Evolutionary conservation across 768 basidiomycete species (phyloP).

Genomic region (Lactarius indigo): DNA sequence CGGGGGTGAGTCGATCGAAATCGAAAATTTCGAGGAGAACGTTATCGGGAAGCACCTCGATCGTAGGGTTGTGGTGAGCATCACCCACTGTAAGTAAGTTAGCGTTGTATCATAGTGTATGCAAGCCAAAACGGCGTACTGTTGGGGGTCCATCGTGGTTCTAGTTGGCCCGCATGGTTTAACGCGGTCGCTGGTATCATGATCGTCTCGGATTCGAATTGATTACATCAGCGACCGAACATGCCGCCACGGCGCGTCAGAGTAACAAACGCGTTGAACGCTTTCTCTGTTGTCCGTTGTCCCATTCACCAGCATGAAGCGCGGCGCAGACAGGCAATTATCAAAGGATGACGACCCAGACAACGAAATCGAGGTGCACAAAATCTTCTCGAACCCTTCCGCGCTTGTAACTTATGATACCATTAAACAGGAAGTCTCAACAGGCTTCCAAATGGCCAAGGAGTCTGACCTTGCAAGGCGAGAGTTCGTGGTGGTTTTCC

Average conservation of each 20-base stretch:
- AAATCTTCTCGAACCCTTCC: neutral
- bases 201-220: too few species aligned
- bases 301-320: constrained; percentile 50
- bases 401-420: constrained; percentile 2
- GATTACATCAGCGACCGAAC: constrained; percentile 12
- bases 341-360: constrained; percentile 51
- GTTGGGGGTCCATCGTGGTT: neutral
- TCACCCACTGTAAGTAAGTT: neutral
- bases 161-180: neutral
- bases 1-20: neutral
- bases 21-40: neutral
- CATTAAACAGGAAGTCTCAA: constrained; percentile 39
- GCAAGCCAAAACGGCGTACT: neutral
- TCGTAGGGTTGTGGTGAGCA: neutral
- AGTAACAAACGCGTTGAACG: neutral
- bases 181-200: too few species aligned
- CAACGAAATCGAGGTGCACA: constrained; percentile 35
- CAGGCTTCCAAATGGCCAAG: constrained; percentile 58
- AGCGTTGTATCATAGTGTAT: neutral
- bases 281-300: neutral
- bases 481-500: constrained; percentile 42
- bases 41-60: neutral
- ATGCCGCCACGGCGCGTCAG: constrained; percentile 10
- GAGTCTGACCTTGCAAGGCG: constrained; percentile 51
- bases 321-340: constrained; percentile 69